Evolutionary conservation across 352 stramenopile genomes (phyloP).

Genomic region (Phytophthora pinifolia): DNA sequence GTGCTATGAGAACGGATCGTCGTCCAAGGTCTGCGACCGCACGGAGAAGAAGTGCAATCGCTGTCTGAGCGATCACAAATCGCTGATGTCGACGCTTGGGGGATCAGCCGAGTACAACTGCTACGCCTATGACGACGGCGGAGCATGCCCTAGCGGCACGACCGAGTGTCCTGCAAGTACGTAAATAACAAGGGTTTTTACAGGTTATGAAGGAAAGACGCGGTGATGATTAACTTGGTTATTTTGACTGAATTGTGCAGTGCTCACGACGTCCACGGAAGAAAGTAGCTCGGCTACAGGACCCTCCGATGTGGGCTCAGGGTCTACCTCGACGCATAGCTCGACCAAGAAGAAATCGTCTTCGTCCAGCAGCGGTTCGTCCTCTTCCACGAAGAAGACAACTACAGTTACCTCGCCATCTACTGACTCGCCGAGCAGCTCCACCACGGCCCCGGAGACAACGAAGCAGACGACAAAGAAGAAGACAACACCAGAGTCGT

Average conservation of each 20-base stretch:
- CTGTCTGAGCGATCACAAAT: conserved; percentile 36
- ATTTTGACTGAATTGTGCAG: conserved; percentile 7
- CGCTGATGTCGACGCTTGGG: conserved; percentile 12
- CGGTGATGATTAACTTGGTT: conserved; percentile 1
- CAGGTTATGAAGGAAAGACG: not conserved
- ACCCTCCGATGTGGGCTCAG: conserved; percentile 16
- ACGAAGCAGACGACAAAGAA: conserved; percentile 28
- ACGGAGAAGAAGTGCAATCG: conserved; percentile 43
- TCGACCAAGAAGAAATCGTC: conserved; percentile 30
- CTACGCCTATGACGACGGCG: conserved; percentile 36
- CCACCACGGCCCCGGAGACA: conserved; percentile 11
- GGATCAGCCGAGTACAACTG: conserved; percentile 47
- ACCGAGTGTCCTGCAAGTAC: conserved; percentile 42
- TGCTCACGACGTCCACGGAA: conserved; percentile 18
- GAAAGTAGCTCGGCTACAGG: conserved; percentile 20
- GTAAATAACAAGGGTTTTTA: conserved; percentile 1
- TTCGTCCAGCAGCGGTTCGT: conserved; percentile 32
- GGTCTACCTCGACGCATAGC: conserved; percentile 17
- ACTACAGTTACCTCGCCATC: conserved; percentile 22
- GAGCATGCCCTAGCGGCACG: conserved; percentile 39
- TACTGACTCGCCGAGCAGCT: conserved; percentile 22
- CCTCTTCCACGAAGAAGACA: conserved; percentile 25
- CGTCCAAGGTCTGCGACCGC: conserved; percentile 49
- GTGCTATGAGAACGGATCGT: conserved; percentile 49
- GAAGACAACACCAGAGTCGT: conserved; percentile 25